Evolutionary conservation across 2,329 filamentous ascomycete genomes (phyloP).

Genomic region (Penicillium occitanis): DNA sequence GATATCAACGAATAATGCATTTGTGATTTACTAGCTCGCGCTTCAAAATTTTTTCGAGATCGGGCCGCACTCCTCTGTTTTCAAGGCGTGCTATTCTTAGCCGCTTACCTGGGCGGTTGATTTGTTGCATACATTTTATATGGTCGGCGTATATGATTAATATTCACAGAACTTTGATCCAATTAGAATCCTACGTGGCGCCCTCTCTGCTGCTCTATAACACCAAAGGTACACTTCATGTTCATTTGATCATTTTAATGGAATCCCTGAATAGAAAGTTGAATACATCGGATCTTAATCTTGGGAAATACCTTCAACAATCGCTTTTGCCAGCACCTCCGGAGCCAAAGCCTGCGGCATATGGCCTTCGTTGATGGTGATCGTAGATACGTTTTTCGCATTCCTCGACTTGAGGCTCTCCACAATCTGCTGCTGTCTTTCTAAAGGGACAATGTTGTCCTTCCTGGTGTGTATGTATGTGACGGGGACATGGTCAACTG

Average conservation of each 20-base stretch:
- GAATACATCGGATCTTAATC: background rate
- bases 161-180: no score
- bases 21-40: background rate
- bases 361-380: conserved; percentile 33
- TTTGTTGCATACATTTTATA: background rate
- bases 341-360: conserved; percentile 27
- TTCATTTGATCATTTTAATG: no score
- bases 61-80: background rate
- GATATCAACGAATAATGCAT: conserved; percentile 8
- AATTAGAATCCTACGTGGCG: background rate
- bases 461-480: conserved; percentile 36
- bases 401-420: conserved; percentile 33
- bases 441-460: conserved; percentile 31
- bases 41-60: background rate
- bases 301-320: conserved; percentile 12
- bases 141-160: background rate
- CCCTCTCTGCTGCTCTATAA: no score
- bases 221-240: background rate
- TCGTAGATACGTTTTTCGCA: conserved; percentile 37
- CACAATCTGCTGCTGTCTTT: conserved; percentile 32
- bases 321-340: conserved; percentile 26
- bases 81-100: background rate
- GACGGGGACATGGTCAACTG: conserved; percentile 35
- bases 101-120: background rate
- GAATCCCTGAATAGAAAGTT: no score